These are phyloP conservation scores for Alternaria conjuncta DNA, from an alignment of 2,329 filamentous ascomycete species.

Conservation along the genomic window DNA sequence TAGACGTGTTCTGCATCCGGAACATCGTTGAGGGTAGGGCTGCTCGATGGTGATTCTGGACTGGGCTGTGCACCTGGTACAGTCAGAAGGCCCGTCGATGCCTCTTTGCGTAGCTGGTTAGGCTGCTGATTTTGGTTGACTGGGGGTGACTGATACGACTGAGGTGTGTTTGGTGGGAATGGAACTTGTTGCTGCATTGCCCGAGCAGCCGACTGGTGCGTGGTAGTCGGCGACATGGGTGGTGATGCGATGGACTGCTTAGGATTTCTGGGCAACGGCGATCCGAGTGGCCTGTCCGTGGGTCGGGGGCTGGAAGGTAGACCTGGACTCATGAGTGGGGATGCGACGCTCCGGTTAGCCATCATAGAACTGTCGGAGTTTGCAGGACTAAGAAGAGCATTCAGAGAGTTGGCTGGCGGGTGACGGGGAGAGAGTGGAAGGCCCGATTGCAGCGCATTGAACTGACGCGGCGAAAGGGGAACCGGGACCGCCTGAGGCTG, in stretches of 20 bases:
- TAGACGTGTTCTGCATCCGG: constrained; percentile 64
- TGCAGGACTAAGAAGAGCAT: constrained; percentile 59
- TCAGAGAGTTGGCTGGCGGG: constrained; percentile 46
- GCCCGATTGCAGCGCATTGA: constrained; percentile 39
- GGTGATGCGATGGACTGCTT: constrained; percentile 66
- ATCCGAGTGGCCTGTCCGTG: constrained; percentile 64
- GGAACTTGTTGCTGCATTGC: constrained; percentile 76
- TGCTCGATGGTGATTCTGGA: constrained; percentile 40
- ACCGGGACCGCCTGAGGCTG: constrained; percentile 25
- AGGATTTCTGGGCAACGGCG: constrained; percentile 64
- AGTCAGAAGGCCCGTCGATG: constrained; percentile 33
- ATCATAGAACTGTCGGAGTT: constrained; percentile 49
- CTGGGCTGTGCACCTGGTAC: constrained; percentile 43
- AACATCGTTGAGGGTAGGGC: constrained; percentile 31
- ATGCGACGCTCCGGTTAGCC: constrained; percentile 49
- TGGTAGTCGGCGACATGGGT: constrained; percentile 68
- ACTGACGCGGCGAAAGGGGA: constrained; percentile 39
- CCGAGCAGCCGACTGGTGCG: constrained; percentile 71
- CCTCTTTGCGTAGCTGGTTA: constrained; percentile 32
- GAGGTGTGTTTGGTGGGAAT: constrained; percentile 71
- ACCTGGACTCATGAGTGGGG: constrained; percentile 66
- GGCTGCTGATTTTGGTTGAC: constrained; percentile 49
- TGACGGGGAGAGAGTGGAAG: constrained; percentile 49
- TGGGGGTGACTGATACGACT: constrained; percentile 64
- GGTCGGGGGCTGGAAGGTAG: constrained; percentile 68